phyloP scores from a whole-genome alignment of 208 protist species.

The Angomonas ambiguus region DNA sequence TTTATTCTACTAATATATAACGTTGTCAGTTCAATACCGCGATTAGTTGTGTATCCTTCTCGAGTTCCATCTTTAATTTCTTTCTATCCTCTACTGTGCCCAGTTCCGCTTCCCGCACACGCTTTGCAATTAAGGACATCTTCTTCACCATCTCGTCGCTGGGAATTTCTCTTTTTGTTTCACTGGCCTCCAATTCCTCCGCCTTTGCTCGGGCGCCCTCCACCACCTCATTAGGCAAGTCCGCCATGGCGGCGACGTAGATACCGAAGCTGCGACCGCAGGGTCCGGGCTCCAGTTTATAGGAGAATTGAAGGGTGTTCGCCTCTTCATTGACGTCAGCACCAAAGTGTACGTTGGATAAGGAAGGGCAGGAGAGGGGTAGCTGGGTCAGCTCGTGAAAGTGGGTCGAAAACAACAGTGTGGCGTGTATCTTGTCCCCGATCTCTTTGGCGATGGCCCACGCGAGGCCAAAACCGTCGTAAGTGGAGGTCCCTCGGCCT shows the following conservation, averaged over 20 bases:
- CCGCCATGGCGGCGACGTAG: constrained; percentile 87
- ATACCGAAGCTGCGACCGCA: constrained; percentile 91
- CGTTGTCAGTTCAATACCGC: no score
- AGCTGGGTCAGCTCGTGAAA: constrained; percentile 99
- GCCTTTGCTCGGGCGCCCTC: constrained; percentile 73
- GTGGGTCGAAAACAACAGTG: constrained; percentile 98
- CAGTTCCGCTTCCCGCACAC: constrained; percentile 48
- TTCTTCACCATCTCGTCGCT: constrained; percentile 24
- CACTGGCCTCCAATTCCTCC: constrained; percentile 82
- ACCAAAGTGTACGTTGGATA: constrained; percentile 84
- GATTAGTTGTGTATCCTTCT: constrained; percentile 25
- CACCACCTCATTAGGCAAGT: constrained; percentile 83
- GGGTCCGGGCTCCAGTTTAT: constrained; percentile 78
- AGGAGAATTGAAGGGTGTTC: constrained; percentile 81
- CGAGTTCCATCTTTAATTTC: constrained; percentile 49
- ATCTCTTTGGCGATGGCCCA: constrained; percentile 98
- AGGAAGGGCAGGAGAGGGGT: constrained; percentile 31
- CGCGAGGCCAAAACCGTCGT: constrained; percentile 99
- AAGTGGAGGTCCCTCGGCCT: constrained; percentile 98
- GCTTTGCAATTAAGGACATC: constrained; percentile 60
- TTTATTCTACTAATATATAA: no score
- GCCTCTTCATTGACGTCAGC: constrained; percentile 60
- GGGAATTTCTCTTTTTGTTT: constrained; percentile 7
- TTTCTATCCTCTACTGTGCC: constrained; percentile 18
- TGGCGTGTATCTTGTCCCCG: constrained; percentile 62